These are phyloP conservation scores for Talaromyces sp. DNA, from an alignment of 2,329 filamentous ascomycete species.

Conservation along the genomic window DNA sequence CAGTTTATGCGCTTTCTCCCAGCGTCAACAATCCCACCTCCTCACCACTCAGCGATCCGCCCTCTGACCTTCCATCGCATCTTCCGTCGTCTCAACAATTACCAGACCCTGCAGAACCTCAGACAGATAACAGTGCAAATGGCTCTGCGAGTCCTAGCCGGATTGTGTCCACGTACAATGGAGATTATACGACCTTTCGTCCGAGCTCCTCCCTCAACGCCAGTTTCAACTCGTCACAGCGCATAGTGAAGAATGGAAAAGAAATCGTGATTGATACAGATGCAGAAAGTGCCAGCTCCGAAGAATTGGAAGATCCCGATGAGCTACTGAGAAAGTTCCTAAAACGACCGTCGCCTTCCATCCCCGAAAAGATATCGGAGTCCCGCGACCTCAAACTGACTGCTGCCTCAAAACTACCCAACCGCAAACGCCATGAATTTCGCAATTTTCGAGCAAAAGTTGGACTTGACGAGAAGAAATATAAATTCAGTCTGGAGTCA, in stretches of 20 bases:
- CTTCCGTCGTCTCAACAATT: slow-evolving; percentile 21
- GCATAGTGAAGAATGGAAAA: slow-evolving; percentile 55
- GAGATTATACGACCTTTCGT: slow-evolving; percentile 20
- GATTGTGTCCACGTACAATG: slow-evolving; percentile 21
- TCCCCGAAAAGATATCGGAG: slow-evolving; percentile 18
- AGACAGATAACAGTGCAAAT: slow-evolving; percentile 22
- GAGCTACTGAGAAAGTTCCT: slow-evolving; percentile 43
- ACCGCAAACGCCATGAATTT: slow-evolving; percentile 12
- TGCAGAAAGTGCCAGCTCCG: slow-evolving; percentile 62
- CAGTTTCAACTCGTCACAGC: slow-evolving; percentile 40
- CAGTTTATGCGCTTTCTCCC: slow-evolving; percentile 23
- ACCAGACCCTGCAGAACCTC: slow-evolving; percentile 17
- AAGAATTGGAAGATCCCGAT: slow-evolving; percentile 54
- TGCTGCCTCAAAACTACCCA: slow-evolving; percentile 18
- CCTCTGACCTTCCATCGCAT: slow-evolving; percentile 24
- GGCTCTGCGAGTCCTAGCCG: slow-evolving; percentile 16
- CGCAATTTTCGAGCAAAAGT: slow-evolving; percentile 8
- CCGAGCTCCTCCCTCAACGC: slow-evolving; percentile 22
- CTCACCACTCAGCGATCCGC: slow-evolving; percentile 28
- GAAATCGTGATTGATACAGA: slow-evolving; percentile 64
- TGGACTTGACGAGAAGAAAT: slow-evolving; percentile 41
- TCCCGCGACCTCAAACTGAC: slow-evolving; percentile 12
- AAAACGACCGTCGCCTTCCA: slow-evolving; percentile 19
- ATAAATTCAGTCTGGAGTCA: slow-evolving; percentile 62
- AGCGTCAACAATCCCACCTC: slow-evolving; percentile 18